Evolutionary conservation across 2,329 filamentous ascomycete genomes (phyloP), one percentile per base, ranked within the genome.

Genomic region (Intubia oerlemansii): DNA sequence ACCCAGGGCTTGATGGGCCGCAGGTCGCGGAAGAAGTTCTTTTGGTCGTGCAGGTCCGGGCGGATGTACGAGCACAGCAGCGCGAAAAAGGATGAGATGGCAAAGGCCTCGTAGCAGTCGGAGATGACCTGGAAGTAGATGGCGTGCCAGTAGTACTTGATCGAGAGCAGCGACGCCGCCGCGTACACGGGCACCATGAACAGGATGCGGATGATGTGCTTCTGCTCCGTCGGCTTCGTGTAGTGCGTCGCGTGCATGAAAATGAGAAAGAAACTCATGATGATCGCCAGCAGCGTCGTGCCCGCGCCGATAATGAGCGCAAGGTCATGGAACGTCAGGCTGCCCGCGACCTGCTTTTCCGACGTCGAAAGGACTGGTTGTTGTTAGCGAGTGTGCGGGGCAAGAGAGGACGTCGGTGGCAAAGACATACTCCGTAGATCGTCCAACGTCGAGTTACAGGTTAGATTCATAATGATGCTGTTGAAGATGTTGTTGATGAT

Each of bases 101-200:
- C 78, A 42, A 90, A 85, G 9, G 81, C 79, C 53, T 90, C 81
- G 48, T 90, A 90, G 51, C 78, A 85, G 46, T 88, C 76, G 41
- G 76, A 69, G 24, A 85, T 54, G 29, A 88, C 71, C 43, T 79
- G 63, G 46, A 75, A 88, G 53, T 90, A 90, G 32, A 88, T 66
- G 27, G 74, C 68, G 42, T 82, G 65, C 46, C 62, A 66, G 55
- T 88, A 85, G 53, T 65, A 82, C 38, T 63, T 58, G 40, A 80
- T 67, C 34, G 70, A 71, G 21, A 85, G 59, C 44, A 78, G 78
- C 19, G 76, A 71, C 13, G 81, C 71, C 22, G 70, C 56, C 28
- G 74, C 61, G 48, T 90, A 90, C 35, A 90, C 59, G 22, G 81
- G 81, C 28, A 90, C 66, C 78, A 90, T 85, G 47, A 84, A 72